These are phyloP conservation scores for Lichtheimia corymbifera DNA, from an alignment of 371 early-diverging fungal genomes.

Conservation along the genomic window DNA sequence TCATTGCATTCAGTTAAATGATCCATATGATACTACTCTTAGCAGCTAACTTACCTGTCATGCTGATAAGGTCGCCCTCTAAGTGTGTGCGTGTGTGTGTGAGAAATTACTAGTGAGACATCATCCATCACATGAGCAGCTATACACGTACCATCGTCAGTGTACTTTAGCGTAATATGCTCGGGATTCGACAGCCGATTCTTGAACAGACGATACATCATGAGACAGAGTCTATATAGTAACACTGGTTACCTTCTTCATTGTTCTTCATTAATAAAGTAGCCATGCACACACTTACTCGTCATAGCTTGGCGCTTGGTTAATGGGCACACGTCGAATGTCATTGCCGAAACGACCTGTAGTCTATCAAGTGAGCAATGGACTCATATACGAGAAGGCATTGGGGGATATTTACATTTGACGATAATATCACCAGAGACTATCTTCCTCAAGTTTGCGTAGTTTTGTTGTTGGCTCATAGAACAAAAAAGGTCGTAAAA, in stretches of 20 bases:
- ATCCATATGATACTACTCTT: background rate
- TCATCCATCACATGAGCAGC: background rate
- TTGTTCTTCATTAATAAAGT: too few relatives aligned
- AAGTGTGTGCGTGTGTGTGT: conserved; percentile 1
- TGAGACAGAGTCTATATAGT: conserved; percentile 46
- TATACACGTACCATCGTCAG: conserved; percentile 48
- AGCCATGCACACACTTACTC: conserved; percentile 30
- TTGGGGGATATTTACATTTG: conserved; percentile 32
- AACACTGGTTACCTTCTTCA: background rate
- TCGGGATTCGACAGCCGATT: conserved; percentile 43
- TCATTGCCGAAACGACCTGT: conserved; percentile 39
- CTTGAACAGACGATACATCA: conserved; percentile 57
- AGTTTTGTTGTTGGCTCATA: conserved; percentile 20
- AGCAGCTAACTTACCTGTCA: conserved; percentile 27
- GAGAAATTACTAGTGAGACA: background rate
- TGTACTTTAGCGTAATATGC: conserved; percentile 50
- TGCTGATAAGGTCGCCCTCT: conserved; percentile 60
- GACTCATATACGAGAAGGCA: background rate
- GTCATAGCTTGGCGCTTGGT: conserved; percentile 57
- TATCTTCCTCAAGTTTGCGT: conserved; percentile 42
- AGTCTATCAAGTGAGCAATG: background rate
- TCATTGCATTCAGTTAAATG: background rate
- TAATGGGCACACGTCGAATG: conserved; percentile 55
- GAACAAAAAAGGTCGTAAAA: background rate
- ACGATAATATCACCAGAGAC: conserved; percentile 48